Percentiles rank a stretch among this genome's conserved stretches.
phyloP scores from a whole-genome alignment of 1,139 yeast species.

The Magnusiomyces suaveolens region DNA sequence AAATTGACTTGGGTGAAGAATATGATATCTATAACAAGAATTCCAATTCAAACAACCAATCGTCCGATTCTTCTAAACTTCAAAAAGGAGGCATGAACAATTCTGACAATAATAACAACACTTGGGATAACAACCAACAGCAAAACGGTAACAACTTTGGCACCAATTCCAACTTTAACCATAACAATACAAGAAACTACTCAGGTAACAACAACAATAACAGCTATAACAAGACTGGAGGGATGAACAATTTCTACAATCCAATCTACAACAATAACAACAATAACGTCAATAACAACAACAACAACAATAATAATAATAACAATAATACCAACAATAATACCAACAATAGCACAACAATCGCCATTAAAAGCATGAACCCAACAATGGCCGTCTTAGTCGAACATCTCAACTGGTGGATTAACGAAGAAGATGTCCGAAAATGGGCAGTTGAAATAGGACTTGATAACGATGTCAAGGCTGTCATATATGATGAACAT shows the following conservation, averaged over 20 bases:
- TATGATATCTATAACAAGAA: conserved; percentile 16
- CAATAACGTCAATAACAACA: background rate
- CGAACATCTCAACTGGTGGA: conserved; percentile 29
- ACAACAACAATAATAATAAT: conserved; percentile 3
- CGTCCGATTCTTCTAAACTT: background rate
- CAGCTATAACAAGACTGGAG: background rate
- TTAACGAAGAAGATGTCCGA: conserved; percentile 29
- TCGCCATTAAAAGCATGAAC: conserved; percentile 11
- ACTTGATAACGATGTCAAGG: conserved; percentile 20
- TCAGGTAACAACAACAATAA: conserved; percentile 2
- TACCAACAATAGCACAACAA: conserved; percentile 6
- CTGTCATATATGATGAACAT: conserved; percentile 28
- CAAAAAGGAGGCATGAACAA: conserved; percentile 2
- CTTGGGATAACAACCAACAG: background rate
- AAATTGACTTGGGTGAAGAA: conserved; percentile 25
- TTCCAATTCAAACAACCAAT: background rate
- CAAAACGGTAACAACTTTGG: background rate
- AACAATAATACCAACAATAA: conserved; percentile 6
- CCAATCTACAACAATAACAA: background rate
- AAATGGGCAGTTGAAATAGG: conserved; percentile 26
- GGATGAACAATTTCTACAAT: background rate
- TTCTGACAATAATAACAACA: background rate
- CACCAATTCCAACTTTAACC: background rate
- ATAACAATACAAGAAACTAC: conserved; percentile 1
- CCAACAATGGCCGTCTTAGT: conserved; percentile 22